Evolutionary conservation across 495 filamentous ascomycete genomes (phyloP).

Genomic region (Alectoria sarmentosa): DNA sequence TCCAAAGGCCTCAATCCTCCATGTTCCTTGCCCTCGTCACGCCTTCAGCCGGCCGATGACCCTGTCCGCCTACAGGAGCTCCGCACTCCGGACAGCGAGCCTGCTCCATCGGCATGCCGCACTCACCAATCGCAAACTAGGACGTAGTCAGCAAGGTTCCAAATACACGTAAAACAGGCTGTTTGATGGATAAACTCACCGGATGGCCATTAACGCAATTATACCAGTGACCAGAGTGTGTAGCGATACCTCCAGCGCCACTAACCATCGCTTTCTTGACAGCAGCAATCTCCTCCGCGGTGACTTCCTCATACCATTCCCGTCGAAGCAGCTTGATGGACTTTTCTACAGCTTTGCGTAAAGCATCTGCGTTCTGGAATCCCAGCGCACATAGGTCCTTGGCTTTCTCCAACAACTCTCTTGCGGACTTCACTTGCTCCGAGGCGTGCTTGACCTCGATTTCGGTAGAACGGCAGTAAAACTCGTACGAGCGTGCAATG

Average conservation of each 20-base stretch:
- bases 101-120: constrained; percentile 60
- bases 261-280: too few species aligned
- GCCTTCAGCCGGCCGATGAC: constrained; percentile 47
- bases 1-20: too few species aligned
- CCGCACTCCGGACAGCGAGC: constrained; percentile 61
- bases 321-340: constrained; percentile 10
- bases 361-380: constrained; percentile 27
- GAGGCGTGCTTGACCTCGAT: constrained; percentile 20
- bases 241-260: too few species aligned
- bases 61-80: constrained; percentile 49
- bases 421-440: constrained; percentile 19
- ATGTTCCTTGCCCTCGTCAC: constrained; percentile 36
- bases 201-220: constrained; percentile 60
- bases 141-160: too few species aligned
- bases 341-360: constrained; percentile 27
- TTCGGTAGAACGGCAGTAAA: constrained; percentile 19
- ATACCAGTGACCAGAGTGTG: constrained; percentile 68
- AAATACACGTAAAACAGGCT: too few species aligned
- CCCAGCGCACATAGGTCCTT: constrained; percentile 16
- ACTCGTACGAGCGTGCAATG: constrained; percentile 22
- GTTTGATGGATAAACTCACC: too few species aligned
- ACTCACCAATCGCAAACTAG: constrained; percentile 48
- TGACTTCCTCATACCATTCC: constrained; percentile 37
- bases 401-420: constrained; percentile 17
- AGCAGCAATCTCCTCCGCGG: constrained; percentile 40